These are phyloP conservation scores for Lolium rigidum DNA, from an alignment of 176 grass and related monocot species.

Conservation along the genomic window DNA sequence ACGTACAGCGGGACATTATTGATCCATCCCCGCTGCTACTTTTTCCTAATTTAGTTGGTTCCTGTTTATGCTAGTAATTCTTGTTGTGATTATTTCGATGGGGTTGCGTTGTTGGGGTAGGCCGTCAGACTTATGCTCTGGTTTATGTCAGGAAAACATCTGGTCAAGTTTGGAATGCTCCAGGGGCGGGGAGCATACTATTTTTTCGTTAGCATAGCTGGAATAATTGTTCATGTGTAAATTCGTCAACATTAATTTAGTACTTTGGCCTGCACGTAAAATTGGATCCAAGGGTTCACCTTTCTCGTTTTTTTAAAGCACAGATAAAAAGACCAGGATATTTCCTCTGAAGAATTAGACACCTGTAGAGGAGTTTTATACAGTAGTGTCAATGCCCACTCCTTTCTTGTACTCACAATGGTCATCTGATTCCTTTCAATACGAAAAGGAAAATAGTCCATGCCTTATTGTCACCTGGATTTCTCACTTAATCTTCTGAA, in stretches of 20 bases:
- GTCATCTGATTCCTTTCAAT: neutral
- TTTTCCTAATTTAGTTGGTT: conserved; percentile 25
- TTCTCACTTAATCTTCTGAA: neutral
- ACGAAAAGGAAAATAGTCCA: neutral
- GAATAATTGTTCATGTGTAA: neutral
- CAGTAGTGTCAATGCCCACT: too few species aligned
- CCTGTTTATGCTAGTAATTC: neutral
- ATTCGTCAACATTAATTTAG: neutral
- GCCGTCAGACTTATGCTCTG: neutral
- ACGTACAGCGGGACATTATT: neutral
- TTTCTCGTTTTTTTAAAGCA: too few species aligned
- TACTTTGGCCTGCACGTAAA: too few species aligned
- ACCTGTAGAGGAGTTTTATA: too few species aligned
- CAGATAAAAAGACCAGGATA: too few species aligned
- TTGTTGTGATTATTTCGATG: neutral
- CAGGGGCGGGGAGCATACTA: neutral
- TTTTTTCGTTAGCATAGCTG: neutral
- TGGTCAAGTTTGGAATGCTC: neutral
- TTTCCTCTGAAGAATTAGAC: too few species aligned
- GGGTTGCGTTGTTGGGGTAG: neutral
- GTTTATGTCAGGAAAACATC: neutral
- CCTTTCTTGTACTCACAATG: neutral
- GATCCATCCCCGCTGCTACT: neutral
- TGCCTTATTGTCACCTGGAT: neutral
- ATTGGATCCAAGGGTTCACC: too few species aligned